phyloP scores from a whole-genome alignment of 176 grass and related monocot genomes.

The Oryza nivara region DNA sequence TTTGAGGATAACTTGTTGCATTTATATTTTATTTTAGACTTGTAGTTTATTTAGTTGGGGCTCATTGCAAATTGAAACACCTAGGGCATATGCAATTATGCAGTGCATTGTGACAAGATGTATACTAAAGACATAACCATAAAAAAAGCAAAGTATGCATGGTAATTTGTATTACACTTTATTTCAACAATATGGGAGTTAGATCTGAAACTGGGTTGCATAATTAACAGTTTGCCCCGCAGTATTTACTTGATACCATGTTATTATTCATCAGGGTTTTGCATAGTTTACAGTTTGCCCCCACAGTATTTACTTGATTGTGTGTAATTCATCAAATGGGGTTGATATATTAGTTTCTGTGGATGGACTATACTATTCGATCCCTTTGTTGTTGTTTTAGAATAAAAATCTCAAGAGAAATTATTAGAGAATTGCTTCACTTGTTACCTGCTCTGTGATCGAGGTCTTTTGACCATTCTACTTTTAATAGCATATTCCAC shows the following conservation, averaged over 20 bases:
- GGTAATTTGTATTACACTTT: neutral
- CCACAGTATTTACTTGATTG: neutral
- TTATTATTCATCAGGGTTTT: conserved; percentile 16
- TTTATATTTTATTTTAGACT: neutral
- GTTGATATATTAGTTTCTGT: conserved; percentile 11
- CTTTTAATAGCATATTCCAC: neutral
- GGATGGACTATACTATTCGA: neutral
- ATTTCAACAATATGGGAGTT: neutral
- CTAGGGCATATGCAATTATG: too few species aligned
- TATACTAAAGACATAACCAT: neutral
- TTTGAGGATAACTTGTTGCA: neutral
- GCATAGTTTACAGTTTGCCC: neutral
- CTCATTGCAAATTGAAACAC: too few species aligned
- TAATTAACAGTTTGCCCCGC: neutral
- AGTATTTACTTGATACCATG: neutral
- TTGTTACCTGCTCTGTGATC: neutral
- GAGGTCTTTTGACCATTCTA: neutral
- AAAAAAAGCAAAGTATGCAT: neutral
- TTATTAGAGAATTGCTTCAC: neutral
- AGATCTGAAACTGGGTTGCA: neutral
- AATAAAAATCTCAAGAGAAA: neutral
- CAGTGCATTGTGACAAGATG: too few species aligned
- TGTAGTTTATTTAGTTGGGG: too few species aligned
- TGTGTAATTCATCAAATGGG: conserved; percentile 6
- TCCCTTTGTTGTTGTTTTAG: neutral